These are phyloP conservation scores for Ceratobasidium sp. DNA, from an alignment of 1,284 basidiomycete genomes.

Conservation along the genomic window DNA sequence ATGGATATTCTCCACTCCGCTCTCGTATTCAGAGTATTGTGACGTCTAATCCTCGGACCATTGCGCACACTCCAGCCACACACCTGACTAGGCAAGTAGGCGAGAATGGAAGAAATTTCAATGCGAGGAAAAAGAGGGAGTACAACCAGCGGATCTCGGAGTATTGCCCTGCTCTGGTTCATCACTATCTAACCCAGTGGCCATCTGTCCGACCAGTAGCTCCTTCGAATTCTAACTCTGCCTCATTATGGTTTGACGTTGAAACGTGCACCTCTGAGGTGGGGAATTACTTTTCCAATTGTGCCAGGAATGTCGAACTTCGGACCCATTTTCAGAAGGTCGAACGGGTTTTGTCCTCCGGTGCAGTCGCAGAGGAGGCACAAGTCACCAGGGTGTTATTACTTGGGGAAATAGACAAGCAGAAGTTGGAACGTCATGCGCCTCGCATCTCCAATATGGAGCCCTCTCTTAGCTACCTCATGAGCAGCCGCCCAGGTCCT, in stretches of 20 bases:
- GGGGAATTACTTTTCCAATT: conserved; percentile 4
- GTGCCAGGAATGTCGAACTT: background rate
- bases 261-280: background rate
- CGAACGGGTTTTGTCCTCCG: background rate
- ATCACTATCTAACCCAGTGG: background rate
- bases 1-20: background rate
- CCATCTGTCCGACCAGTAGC: conserved; percentile 7
- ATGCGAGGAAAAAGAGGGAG: background rate
- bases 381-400: background rate
- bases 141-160: background rate
- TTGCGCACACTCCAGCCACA: background rate
- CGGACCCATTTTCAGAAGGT: background rate
- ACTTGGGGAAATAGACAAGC: too few species aligned
- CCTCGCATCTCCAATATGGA: background rate
- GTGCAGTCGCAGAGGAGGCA: background rate
- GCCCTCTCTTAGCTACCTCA: background rate
- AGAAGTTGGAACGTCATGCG: background rate
- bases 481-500: background rate
- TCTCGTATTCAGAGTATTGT: background rate
- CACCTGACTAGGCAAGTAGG: background rate
- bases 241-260: conserved; percentile 1
- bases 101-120: background rate
- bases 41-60: background rate
- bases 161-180: background rate
- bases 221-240: background rate